Percentiles rank a stretch among this genome's conserved stretches.
Evolutionary conservation across 371 early-diverging fungal species (phyloP).

Genomic region (Mucor ambiguus): DNA sequence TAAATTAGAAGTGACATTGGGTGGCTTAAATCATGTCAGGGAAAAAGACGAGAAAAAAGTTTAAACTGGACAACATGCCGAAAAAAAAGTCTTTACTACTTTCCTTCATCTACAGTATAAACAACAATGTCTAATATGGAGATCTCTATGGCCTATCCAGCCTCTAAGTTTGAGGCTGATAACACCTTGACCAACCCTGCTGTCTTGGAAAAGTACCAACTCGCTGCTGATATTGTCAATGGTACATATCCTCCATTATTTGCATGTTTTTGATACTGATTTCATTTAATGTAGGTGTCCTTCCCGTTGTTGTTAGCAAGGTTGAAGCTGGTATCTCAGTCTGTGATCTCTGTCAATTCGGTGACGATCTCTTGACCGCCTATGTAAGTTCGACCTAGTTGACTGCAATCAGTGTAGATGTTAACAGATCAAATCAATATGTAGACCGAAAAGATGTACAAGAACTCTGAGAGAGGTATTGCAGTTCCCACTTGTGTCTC

Average conservation of each 20-base stretch:
- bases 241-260: conserved; percentile 37
- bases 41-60: not conserved
- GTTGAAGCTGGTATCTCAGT: conserved; percentile 66
- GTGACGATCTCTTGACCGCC: conserved; percentile 76
- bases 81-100: conserved; percentile 10
- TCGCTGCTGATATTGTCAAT: conserved; percentile 82
- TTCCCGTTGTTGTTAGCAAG: conserved; percentile 56
- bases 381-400: conserved; percentile 44
- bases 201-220: conserved; percentile 81
- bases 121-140: conserved; percentile 36
- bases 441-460: conserved; percentile 72
- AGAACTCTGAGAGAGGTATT: conserved; percentile 77
- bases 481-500: conserved; percentile 86
- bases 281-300: conserved; percentile 27
- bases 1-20: not conserved
- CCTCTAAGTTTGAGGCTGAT: conserved; percentile 63
- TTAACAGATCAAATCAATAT: not conserved
- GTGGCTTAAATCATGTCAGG: conserved; percentile 4
- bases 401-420: not conserved
- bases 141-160: conserved; percentile 40
- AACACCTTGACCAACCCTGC: conserved; percentile 62
- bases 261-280: not conserved
- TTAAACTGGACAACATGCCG: conserved; percentile 5
- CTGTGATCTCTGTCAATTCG: conserved; percentile 79
- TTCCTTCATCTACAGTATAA: not conserved